These are phyloP conservation scores for Lasiosphaeriaceae sp. DNA, from an alignment of 495 filamentous ascomycete species.

Conservation along the genomic window DNA sequence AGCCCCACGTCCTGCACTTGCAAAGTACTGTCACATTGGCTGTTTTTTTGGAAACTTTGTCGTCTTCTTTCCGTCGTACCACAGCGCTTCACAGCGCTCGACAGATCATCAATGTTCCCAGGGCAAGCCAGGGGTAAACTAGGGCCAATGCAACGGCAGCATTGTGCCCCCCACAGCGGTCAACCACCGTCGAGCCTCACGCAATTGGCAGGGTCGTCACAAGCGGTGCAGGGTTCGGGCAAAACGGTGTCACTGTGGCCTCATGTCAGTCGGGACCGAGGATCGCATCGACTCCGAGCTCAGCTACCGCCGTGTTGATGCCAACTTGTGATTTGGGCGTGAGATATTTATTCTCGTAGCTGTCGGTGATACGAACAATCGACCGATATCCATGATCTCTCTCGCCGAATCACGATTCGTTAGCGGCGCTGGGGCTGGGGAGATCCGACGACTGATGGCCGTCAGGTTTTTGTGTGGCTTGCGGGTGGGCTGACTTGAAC, in stretches of 20 bases:
- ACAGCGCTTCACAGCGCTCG: background rate
- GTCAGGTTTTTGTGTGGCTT: background rate
- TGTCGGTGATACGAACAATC: background rate
- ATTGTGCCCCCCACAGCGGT: background rate
- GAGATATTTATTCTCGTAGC: background rate
- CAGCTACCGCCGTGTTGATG: too few relatives aligned
- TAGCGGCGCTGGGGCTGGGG: background rate
- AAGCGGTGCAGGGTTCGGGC: background rate
- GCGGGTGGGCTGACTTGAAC: background rate
- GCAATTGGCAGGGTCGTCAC: background rate
- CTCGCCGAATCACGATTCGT: background rate
- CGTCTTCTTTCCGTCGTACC: background rate
- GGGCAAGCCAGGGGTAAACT: background rate
- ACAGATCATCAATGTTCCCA: background rate
- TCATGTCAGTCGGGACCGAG: background rate
- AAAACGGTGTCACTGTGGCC: background rate
- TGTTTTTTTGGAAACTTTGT: too few relatives aligned
- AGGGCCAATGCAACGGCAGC: constrained; percentile 8
- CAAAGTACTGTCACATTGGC: too few relatives aligned
- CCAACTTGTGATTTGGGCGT: too few relatives aligned
- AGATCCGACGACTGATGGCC: background rate
- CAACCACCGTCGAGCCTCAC: constrained; percentile 8
- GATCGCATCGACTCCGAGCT: background rate
- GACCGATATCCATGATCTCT: background rate
- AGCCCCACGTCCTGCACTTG: too few relatives aligned